Evolutionary conservation across 345 rosid species (phyloP).

Genomic region (Cardamine occulta): DNA sequence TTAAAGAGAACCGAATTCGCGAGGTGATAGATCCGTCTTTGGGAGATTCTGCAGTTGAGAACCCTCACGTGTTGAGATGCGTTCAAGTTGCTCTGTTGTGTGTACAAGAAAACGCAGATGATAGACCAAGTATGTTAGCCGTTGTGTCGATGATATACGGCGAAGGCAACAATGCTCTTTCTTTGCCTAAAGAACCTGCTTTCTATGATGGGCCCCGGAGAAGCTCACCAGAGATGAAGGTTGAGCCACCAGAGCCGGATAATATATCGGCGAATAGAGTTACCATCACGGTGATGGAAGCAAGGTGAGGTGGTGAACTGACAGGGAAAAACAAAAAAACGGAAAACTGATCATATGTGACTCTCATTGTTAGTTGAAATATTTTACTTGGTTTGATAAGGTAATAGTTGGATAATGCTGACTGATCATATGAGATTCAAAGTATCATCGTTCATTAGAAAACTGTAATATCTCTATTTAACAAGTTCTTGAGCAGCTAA

Average conservation of each 20-base stretch:
- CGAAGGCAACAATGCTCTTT: slow-evolving; percentile 38
- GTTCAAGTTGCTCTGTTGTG: slow-evolving; percentile 43
- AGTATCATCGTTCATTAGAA: background rate
- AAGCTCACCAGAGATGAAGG: slow-evolving; percentile 32
- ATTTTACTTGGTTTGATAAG: background rate
- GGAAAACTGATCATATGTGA: background rate
- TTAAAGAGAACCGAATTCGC: slow-evolving; percentile 23
- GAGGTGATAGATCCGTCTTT: slow-evolving; percentile 39
- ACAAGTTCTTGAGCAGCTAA: too few relatives aligned
- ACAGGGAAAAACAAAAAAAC: background rate
- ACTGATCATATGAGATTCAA: background rate
- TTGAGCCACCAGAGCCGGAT: slow-evolving; percentile 14
- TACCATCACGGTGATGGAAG: slow-evolving; percentile 42
- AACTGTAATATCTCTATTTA: too few relatives aligned
- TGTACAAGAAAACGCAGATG: slow-evolving; percentile 41
- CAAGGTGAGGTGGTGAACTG: slow-evolving; percentile 33
- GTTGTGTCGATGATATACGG: slow-evolving; percentile 43
- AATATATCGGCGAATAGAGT: slow-evolving; percentile 28
- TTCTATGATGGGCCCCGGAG: slow-evolving; percentile 38
- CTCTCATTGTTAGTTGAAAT: background rate
- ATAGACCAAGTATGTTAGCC: slow-evolving; percentile 40
- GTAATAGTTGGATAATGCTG: background rate
- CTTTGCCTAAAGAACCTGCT: slow-evolving; percentile 44
- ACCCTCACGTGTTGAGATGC: slow-evolving; percentile 38
- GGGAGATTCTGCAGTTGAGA: slow-evolving; percentile 32